Base-by-base conservation (phyloP, 2,329 filamentous ascomycete species). In the Diaporthe aspalathi region DNA sequence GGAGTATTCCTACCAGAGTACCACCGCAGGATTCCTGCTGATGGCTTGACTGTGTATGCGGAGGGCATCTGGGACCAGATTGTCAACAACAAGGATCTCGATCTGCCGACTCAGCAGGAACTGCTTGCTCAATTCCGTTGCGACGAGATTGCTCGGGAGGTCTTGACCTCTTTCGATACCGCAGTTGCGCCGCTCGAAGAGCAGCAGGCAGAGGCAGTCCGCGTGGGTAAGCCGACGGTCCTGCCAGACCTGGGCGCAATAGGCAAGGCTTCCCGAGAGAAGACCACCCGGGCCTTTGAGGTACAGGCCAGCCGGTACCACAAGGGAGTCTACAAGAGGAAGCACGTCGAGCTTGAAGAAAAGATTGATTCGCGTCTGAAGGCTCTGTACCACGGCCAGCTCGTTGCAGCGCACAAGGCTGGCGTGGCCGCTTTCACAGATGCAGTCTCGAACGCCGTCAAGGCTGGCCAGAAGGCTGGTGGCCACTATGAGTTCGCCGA, bases 11-110 rank as follows among this genome's bases (percentile, higher is more conserved):
- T 98, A 53, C 92, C 96, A 27, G 95, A 98, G 77, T 99, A 99
- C 80, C 96, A 99, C 83, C 89, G 96, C 73, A 89, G 96, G 70
- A 99, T 99, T 74, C 96, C 96, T 14, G 96, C 96, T 12, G 96
- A 99, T 81, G 96, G 96, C n/a, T 96, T 98, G 79, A 93, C 95
- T 0, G 88, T 94, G 72, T 99, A 99, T 77, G 95, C 96, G 0
- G 91, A 96, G 79, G 94, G 95, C 50, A 90, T 99, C 54, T 99
- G 96, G 96, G 95, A 98, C 78, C 95, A 98, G 83, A 99, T 99
- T 79, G 95, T 97, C 77, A 93, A 95, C 85, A 99, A 99, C 87
- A 99, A 99, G 83, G 96, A 99, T 78, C 87, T 99, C 68, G 96
- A 99, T 82, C 83, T 99, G 72, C 96, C 96, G 4, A 98, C 96